Conservation (phyloP, 768 basidiomycete species). For the Suillus clintonianus region DNA sequence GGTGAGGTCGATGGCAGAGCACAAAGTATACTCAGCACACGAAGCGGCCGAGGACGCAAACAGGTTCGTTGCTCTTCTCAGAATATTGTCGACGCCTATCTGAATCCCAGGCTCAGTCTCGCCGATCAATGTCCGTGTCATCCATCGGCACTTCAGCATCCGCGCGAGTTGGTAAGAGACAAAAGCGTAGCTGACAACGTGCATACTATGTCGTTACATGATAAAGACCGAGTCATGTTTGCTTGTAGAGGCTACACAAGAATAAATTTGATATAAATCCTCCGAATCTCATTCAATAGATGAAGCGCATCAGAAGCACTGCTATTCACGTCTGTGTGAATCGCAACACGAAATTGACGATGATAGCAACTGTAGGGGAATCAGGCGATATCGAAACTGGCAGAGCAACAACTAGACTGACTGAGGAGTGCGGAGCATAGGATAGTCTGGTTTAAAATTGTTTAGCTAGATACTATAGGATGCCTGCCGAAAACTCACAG, state of each 20-base stretch:
- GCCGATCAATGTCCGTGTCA: slow-evolving; percentile 72
- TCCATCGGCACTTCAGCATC: slow-evolving; percentile 71
- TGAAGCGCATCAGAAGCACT: background rate
- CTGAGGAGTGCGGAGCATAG: slow-evolving; percentile 81
- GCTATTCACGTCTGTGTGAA: slow-evolving; percentile 48
- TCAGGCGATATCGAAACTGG: background rate
- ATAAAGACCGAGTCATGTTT: slow-evolving; percentile 10
- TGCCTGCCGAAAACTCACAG: slow-evolving; percentile 58
- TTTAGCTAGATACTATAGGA: slow-evolving; percentile 12
- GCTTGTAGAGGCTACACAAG: slow-evolving; percentile 13
- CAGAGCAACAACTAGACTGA: slow-evolving; percentile 32
- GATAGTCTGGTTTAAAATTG: slow-evolving; percentile 57
- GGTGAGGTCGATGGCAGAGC: slow-evolving; percentile 57
- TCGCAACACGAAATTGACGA: slow-evolving; percentile 83
- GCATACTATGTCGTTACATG: background rate
- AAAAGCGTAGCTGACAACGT: slow-evolving; percentile 47
- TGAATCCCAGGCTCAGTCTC: slow-evolving; percentile 36
- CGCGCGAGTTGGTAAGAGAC: slow-evolving; percentile 57
- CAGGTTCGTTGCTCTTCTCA: slow-evolving; percentile 37
- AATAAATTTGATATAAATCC: background rate
- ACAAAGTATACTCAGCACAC: slow-evolving; percentile 63
- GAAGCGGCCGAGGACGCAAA: slow-evolving; percentile 59
- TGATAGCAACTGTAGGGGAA: slow-evolving; percentile 63
- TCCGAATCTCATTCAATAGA: background rate
- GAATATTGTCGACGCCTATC: background rate